These are phyloP conservation scores for Ogataea thermomethanolica DNA, from an alignment of 805 yeast genomes.

Conservation along the genomic window DNA sequence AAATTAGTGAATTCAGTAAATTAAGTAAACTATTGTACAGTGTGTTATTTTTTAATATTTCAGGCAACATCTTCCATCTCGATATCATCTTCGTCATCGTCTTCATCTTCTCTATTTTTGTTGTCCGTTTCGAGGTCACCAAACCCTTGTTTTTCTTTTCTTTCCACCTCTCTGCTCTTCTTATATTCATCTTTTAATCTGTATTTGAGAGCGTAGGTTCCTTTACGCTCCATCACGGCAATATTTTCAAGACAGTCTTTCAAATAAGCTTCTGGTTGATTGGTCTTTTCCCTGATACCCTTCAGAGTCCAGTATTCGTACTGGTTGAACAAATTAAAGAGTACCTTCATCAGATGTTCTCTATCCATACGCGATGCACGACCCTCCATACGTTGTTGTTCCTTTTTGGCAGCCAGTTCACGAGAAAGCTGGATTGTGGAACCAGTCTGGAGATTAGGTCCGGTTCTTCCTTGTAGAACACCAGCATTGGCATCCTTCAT, in stretches of 20 bases:
- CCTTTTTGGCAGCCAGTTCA: slow-evolving; percentile 51
- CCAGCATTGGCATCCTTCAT: slow-evolving; percentile 73
- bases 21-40: slow-evolving; percentile 1
- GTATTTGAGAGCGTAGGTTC: slow-evolving; percentile 93
- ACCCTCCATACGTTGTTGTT: slow-evolving; percentile 60
- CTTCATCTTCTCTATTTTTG: slow-evolving; percentile 27
- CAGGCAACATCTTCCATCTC: slow-evolving; percentile 72
- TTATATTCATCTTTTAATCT: slow-evolving; percentile 87
- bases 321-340: slow-evolving; percentile 88
- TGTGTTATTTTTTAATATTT: neutral
- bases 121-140: slow-evolving; percentile 47
- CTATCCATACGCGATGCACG: slow-evolving; percentile 93
- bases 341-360: slow-evolving; percentile 81
- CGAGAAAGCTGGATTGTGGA: slow-evolving; percentile 66
- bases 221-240: slow-evolving; percentile 86
- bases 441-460: slow-evolving; percentile 71
- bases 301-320: slow-evolving; percentile 96
- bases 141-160: slow-evolving; percentile 51
- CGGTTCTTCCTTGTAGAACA: slow-evolving; percentile 80
- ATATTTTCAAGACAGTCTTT: slow-evolving; percentile 88
- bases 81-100: slow-evolving; percentile 49
- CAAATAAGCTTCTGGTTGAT: slow-evolving; percentile 91
- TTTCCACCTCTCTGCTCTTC: slow-evolving; percentile 70
- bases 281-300: slow-evolving; percentile 88
- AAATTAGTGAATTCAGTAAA: neutral